phyloP scores from a whole-genome alignment of 257 asterid genomes.

The Penstemon davidsonii region DNA sequence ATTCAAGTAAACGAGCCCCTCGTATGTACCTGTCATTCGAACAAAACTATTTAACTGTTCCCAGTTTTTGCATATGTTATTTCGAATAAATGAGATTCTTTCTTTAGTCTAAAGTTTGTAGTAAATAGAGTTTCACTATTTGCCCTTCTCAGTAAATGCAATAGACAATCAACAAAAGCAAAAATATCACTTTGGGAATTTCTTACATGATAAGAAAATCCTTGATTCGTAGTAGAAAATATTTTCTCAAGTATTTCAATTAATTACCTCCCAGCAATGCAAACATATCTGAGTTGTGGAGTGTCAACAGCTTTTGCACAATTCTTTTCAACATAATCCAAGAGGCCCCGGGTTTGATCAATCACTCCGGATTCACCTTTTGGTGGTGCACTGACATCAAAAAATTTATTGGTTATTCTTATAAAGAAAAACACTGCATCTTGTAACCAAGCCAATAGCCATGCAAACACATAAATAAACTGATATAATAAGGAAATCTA shows the following conservation, averaged over 20 bases:
- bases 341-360: slow-evolving; percentile 94
- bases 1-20: slow-evolving; percentile 73
- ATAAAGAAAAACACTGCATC: not conserved
- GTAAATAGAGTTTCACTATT: too few species aligned
- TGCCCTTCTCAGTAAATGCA: too few species aligned
- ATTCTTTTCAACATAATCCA: slow-evolving; percentile 74
- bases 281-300: slow-evolving; percentile 81
- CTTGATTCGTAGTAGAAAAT: not conserved
- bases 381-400: slow-evolving; percentile 67
- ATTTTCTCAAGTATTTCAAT: not conserved
- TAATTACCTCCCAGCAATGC: slow-evolving; percentile 88
- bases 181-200: too few species aligned
- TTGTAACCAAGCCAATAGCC: not conserved
- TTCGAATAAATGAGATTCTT: too few species aligned
- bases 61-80: not conserved
- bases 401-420: slow-evolving; percentile 4
- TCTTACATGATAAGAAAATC: too few species aligned
- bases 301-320: slow-evolving; percentile 84
- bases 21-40: slow-evolving; percentile 59
- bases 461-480: not conserved
- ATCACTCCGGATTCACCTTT: slow-evolving; percentile 88
- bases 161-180: too few species aligned
- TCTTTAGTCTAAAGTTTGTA: too few species aligned
- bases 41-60: slow-evolving; percentile 25
- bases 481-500: not conserved